A percentile compares a stretch with the other conserved stretches of the same genome.
These are phyloP conservation scores for Leccinum uliginosum DNA, from an alignment of 768 basidiomycete genomes.

Conservation along the genomic window DNA sequence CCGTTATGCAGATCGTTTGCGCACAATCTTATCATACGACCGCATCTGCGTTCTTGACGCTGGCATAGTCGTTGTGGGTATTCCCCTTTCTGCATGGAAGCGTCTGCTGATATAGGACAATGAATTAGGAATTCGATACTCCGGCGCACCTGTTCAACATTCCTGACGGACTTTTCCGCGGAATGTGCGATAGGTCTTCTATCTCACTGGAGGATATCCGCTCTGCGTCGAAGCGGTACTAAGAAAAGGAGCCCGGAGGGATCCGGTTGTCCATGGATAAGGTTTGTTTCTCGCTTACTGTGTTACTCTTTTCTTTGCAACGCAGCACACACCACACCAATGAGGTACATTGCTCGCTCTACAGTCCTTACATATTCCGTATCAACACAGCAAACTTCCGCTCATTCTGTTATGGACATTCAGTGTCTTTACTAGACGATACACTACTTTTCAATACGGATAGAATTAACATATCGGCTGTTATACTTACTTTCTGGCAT, in stretches of 20 bases:
- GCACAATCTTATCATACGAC: conserved; percentile 86
- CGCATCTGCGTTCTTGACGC: conserved; percentile 84
- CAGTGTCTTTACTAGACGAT: too few relatives aligned
- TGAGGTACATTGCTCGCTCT: too few relatives aligned
- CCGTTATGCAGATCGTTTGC: conserved; percentile 58
- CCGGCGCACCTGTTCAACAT: conserved; percentile 60
- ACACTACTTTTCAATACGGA: too few relatives aligned
- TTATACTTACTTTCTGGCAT: too few relatives aligned
- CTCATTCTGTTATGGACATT: too few relatives aligned
- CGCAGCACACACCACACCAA: too few relatives aligned
- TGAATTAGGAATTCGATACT: conserved; percentile 70
- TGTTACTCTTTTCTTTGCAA: too few relatives aligned
- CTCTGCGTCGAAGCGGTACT: conserved; percentile 24
- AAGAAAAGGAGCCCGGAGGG: not conserved
- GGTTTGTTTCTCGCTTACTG: too few relatives aligned
- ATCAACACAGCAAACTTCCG: too few relatives aligned
- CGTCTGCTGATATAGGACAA: not conserved
- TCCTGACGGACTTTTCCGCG: conserved; percentile 66
- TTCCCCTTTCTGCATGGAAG: not conserved
- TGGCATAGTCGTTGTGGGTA: conserved; percentile 65
- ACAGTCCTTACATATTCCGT: too few relatives aligned
- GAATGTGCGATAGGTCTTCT: conserved; percentile 83
- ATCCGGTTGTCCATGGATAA: not conserved
- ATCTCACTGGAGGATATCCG: conserved; percentile 70
- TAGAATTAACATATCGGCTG: too few relatives aligned